Conservation (phyloP, 1,284 basidiomycete species). For the Pholiota adiposa region DNA sequence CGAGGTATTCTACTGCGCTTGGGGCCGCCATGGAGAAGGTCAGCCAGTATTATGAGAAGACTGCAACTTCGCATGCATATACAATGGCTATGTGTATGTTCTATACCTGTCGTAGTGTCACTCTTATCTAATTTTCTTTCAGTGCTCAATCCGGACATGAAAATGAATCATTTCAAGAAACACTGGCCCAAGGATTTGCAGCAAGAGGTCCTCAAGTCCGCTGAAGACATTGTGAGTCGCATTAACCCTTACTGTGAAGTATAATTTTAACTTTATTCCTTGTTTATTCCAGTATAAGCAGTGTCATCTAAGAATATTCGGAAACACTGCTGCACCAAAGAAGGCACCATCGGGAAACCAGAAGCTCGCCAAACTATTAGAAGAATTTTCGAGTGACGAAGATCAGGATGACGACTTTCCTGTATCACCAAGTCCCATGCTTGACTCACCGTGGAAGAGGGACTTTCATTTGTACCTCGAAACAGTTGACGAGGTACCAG, state of each 20-base stretch:
- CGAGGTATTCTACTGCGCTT: conserved; percentile 27
- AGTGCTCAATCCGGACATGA: conserved; percentile 7
- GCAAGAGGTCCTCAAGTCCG: neutral
- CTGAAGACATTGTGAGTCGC: conserved; percentile 4
- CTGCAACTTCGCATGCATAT: conserved; percentile 32
- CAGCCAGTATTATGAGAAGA: conserved; percentile 35
- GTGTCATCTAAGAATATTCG: neutral
- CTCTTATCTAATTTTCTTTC: neutral
- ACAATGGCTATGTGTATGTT: conserved; percentile 36
- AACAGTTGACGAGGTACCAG: too few species aligned
- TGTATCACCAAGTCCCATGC: too few species aligned
- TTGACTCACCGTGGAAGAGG: too few species aligned
- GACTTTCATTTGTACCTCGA: too few species aligned
- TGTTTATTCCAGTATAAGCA: conserved; percentile 8
- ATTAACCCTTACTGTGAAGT: neutral
- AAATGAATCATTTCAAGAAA: neutral
- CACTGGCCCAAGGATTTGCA: neutral
- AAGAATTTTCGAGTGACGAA: conserved; percentile 2
- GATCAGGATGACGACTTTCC: conserved; percentile 13
- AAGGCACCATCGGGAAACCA: neutral
- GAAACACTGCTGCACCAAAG: neutral
- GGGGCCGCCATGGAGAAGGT: conserved; percentile 31
- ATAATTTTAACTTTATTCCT: too few species aligned
- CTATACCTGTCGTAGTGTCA: neutral
- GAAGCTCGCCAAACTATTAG: conserved; percentile 4